Evolutionary conservation across 129 eudicot species (phyloP), one percentile per base, ranked within the genome.

Genomic region (Artemisia tridentata): DNA sequence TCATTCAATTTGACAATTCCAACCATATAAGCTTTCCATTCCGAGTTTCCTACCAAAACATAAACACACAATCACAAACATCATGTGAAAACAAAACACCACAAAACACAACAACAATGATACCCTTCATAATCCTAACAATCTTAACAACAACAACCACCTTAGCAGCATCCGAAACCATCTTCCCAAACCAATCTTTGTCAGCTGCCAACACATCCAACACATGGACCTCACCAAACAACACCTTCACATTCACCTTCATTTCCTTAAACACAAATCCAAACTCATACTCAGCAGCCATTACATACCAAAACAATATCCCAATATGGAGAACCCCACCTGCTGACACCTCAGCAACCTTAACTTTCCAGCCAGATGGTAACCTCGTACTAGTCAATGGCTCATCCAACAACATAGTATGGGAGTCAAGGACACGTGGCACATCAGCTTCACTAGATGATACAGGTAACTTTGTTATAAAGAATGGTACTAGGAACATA

Each of bases 391-490:
- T 92, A 18, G 75, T 81, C 57, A 77, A 85, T 77, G 90, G 88
- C 23, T 21, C 23, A 51, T 49, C 86, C 43, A 56, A 3, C 2
- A 27, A 31, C 38, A 0, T 81, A 29, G 81, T 92, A 31, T 92
- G 98, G 98, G 75, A 82, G 65, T 83, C 96, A n/a, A 59, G 48
- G 49, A 88, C 98, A 17, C 84, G 86, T 48, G 88, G 85, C 49
- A 61, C 95, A 19, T n/a, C 70, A 7, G 98, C 95, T 8, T 15
- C 70, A 0, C 75, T 92, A 7, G 85, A 80, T 0, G 87, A 92
- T 9, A 60, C 78, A 29, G 96, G 98, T 72, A 86, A 92, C 20
- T 77, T 92, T 7, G 29, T 80, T 9, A 82, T 92, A 34, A 63
- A 61, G 45, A 88, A 82, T 59, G 72, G 75, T 23, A 62, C 82